phyloP scores from a whole-genome alignment of 768 basidiomycete species.

The Mycena pura region DNA sequence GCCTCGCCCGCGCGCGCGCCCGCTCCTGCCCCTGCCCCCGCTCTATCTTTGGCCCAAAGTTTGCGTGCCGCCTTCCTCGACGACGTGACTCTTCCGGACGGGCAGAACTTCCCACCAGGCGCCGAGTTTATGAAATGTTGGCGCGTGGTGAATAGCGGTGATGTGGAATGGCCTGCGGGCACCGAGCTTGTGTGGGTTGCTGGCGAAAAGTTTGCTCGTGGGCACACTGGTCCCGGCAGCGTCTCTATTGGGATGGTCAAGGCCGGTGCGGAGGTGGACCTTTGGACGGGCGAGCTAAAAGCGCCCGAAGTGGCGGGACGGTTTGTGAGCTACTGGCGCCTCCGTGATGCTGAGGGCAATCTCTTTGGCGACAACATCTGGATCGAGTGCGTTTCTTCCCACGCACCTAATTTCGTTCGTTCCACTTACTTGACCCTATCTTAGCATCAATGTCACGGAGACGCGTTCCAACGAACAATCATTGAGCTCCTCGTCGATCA shows the following conservation, averaged over 20 bases:
- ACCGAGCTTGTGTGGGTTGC: slow-evolving; percentile 76
- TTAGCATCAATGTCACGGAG: slow-evolving; percentile 74
- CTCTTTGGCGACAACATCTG: slow-evolving; percentile 79
- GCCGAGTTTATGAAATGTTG: slow-evolving; percentile 89
- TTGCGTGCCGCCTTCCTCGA: slow-evolving; percentile 65
- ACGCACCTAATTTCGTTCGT: not conserved
- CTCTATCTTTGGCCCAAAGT: slow-evolving; percentile 19
- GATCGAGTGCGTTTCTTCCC: slow-evolving; percentile 68
- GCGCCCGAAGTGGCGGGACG: slow-evolving; percentile 78
- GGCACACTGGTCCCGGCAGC: slow-evolving; percentile 32
- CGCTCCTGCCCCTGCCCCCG: slow-evolving; percentile 8
- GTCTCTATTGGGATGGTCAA: slow-evolving; percentile 63
- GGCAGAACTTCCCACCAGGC: slow-evolving; percentile 80
- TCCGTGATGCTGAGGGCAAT: slow-evolving; percentile 62
- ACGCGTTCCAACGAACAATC: slow-evolving; percentile 43
- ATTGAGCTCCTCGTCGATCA: slow-evolving; percentile 71
- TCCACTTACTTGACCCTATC: not conserved
- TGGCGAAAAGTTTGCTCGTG: slow-evolving; percentile 64
- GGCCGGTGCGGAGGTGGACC: slow-evolving; percentile 63
- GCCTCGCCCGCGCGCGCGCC: not conserved
- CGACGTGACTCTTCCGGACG: slow-evolving; percentile 77
- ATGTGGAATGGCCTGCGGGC: slow-evolving; percentile 66
- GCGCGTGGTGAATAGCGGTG: slow-evolving; percentile 74
- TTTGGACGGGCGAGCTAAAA: slow-evolving; percentile 81
- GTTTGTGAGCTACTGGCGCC: slow-evolving; percentile 80